phyloP scores from a whole-genome alignment of 2,329 filamentous ascomycete genomes.

The Clonostachys rosea region DNA sequence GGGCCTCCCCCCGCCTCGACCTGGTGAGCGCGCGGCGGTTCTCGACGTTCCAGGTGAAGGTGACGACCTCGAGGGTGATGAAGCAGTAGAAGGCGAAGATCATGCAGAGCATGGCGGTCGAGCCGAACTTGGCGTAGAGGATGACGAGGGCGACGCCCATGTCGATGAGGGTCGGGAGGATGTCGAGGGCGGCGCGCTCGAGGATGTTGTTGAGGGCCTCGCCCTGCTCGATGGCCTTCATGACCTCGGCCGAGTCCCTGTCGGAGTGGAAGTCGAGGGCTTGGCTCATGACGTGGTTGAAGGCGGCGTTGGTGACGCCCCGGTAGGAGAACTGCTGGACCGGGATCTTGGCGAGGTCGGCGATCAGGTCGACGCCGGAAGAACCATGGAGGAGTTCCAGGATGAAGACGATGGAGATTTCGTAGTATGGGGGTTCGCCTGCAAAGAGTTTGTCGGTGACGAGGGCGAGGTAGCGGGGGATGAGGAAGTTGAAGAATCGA shows the following conservation, averaged over 20 bases:
- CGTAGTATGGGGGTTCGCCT: background rate
- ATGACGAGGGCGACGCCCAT: constrained; percentile 55
- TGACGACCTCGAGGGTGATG: constrained; percentile 15
- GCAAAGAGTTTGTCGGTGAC: constrained; percentile 16
- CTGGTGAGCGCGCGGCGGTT: constrained; percentile 29
- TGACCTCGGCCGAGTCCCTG: constrained; percentile 60
- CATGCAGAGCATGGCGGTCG: constrained; percentile 44
- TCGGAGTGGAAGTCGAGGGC: constrained; percentile 67
- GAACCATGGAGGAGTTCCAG: constrained; percentile 3
- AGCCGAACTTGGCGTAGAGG: constrained; percentile 58
- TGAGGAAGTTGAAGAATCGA: constrained; percentile 19
- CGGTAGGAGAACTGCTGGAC: constrained; percentile 38
- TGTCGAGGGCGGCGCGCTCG: constrained; percentile 53
- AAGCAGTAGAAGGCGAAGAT: constrained; percentile 10
- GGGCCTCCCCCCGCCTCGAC: constrained; percentile 40
- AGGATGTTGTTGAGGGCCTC: constrained; percentile 54
- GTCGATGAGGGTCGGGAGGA: constrained; percentile 59
- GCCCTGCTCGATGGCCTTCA: constrained; percentile 61
- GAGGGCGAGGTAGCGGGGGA: constrained; percentile 22
- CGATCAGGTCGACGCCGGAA: constrained; percentile 6
- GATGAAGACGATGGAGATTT: background rate
- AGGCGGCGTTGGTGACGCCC: constrained; percentile 54
- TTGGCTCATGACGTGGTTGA: constrained; percentile 63
- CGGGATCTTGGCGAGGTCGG: constrained; percentile 20
- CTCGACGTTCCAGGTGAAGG: constrained; percentile 28